Conservation (phyloP, 139 green algal genomes). For the Haematococcus lacustris region DNA sequence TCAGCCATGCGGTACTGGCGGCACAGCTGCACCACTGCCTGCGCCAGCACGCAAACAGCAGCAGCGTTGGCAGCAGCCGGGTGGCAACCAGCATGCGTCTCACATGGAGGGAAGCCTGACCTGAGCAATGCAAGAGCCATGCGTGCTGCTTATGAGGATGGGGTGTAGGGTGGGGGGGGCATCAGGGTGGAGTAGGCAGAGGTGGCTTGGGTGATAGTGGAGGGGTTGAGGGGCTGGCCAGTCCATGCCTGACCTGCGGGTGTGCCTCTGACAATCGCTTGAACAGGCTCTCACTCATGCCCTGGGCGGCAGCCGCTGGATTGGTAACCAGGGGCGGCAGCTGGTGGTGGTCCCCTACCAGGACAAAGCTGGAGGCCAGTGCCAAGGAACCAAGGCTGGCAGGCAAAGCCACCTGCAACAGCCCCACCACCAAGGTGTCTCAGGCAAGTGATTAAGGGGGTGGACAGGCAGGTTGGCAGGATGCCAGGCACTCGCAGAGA, state of each 20-base stretch:
- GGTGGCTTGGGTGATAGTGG: no score
- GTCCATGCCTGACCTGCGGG: conserved; percentile 50
- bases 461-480: no score
- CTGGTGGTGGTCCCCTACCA: conserved; percentile 84
- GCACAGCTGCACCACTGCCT: conserved; percentile 53
- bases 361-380: conserved; percentile 50
- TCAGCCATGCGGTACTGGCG: conserved; percentile 92
- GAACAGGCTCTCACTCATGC: conserved; percentile 78
- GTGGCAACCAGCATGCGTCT: no score
- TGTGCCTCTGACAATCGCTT: conserved; percentile 68
- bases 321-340: conserved; percentile 53
- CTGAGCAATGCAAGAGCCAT: background rate
- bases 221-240: no score
- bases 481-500: no score
- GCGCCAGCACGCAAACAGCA: conserved; percentile 3
- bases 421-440: no score
- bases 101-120: background rate
- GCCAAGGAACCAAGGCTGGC: conserved; percentile 59
- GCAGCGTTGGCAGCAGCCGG: background rate
- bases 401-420: no score
- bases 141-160: no score
- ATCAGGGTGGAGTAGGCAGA: no score
- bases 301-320: conserved; percentile 44
- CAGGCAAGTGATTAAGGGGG: no score
- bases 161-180: no score